Evolutionary conservation across 768 basidiomycete genomes (phyloP), one percentile per base, ranked within the genome.

Genomic region (Tricholoma flavovirens): DNA sequence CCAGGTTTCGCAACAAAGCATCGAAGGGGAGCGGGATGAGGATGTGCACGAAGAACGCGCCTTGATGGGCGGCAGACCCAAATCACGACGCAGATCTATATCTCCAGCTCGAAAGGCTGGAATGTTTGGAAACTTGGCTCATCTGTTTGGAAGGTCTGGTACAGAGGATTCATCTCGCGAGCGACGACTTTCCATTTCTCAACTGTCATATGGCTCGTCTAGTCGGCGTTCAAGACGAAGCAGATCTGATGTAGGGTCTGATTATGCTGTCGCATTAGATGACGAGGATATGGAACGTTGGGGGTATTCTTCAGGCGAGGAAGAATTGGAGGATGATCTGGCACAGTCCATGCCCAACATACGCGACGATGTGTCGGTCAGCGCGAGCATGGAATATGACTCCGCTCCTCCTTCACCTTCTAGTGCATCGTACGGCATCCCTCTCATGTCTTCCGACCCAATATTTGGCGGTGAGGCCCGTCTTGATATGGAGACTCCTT

Each of bases 231-330:
- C 79, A 19, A 74, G 78, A 43, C 77, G 79, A n/a, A 80, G 76
- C 62, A 68, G 81, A 51, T 86, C 85, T 12, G 80, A 81, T 17
- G 76, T 72, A 29, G 81, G 76, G 21, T 86, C 86, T 5, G 84
- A 87, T 30, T 71, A 84, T 66, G 84, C 77, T 19, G 59, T 82
- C 4, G 81, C 73, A 26, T 75, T 72, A 10, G 84, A 79, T 3
- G 80, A 81, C 24, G 83, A 83, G 36, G 77, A 74, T 56, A 82
- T 84, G 43, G 89, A 92, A 60, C 80, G 90, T n/a, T 94, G 92
- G 92, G 92, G 92, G 4, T 94, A 93, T 70, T 84, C 87, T n/a
- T 93, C 92, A 3, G 89, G 83, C 21, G 92, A 94, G 64, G 89
- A 87, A 63, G 82, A 83, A 21, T 76, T 75, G 19, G 76, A 80